Base-by-base conservation (phyloP, 768 basidiomycete genomes). In the Thelephora ganbajun region DNA sequence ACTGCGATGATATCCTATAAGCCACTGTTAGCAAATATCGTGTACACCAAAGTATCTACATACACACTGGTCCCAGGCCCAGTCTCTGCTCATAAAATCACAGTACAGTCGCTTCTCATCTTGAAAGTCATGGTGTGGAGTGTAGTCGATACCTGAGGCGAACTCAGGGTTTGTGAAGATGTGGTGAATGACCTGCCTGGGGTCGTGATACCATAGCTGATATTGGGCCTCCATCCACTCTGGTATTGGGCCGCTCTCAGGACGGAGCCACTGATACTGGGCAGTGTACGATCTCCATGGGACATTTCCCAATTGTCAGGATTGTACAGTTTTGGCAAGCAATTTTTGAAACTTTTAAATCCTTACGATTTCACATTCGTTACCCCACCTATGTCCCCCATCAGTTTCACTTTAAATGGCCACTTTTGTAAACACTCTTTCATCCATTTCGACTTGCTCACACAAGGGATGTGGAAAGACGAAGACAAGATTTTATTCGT, bases 241-340 rank as follows among this genome's bases (percentile, higher is more conserved):
- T 1, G 60, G 58, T n/a, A n/a, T n/a, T 11, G 55, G 33, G 1
- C 53, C 45, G 0, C 50, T 51, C 2, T 51, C 46, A 11, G 51
- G 49, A 2, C 30, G 20, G 0, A 33, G 41, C 1, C 59, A 59
- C 0, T 47, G 45, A 33, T 66, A 69, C 3, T 49, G 41, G 14
- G 65, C 43, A 1, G 52, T 44, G 48, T 71, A 65, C 1, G 53
- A 56, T 2, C 59, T 16, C 69, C 70, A 73, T 0, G 67, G 61
- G 11, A n/a, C n/a, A n/a, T n/a, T n/a, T n/a, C n/a, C n/a, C n/a
- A n/a, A n/a, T n/a, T n/a, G n/a, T n/a, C n/a, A n/a, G n/a, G n/a
- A n/a, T n/a, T n/a, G n/a, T n/a, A n/a, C n/a, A n/a, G n/a, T n/a
- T n/a, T n/a, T n/a, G n/a, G n/a, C n/a, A n/a, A n/a, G n/a, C n/a